phyloP scores from a whole-genome alignment of 352 stramenopile species.

The Phytophthora tubulina region DNA sequence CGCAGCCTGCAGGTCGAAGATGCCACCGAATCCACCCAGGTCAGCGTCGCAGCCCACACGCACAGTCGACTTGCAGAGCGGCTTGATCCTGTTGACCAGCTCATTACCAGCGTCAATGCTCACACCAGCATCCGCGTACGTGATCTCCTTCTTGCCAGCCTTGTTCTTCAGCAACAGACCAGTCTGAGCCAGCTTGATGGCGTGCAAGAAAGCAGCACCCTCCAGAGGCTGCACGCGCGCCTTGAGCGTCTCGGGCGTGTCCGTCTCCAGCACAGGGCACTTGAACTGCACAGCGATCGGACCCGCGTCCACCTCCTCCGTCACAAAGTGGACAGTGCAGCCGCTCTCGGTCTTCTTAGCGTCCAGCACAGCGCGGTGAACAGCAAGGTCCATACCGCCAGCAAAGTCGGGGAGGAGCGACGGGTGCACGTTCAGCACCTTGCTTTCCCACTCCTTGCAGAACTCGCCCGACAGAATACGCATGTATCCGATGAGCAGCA shows the following conservation, averaged over 20 bases:
- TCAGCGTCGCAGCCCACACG: conserved; percentile 96
- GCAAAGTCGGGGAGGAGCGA: conserved; percentile 99
- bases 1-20: conserved; percentile 97
- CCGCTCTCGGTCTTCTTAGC: conserved; percentile 96
- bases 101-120: conserved; percentile 98
- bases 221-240: conserved; percentile 97
- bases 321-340: conserved; percentile 99
- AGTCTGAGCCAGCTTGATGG: conserved; percentile 85
- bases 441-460: conserved; percentile 94
- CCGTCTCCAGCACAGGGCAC: conserved; percentile 89
- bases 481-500: conserved; percentile 99
- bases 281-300: conserved; percentile 98
- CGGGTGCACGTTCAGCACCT: conserved; percentile 99
- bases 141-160: conserved; percentile 91
- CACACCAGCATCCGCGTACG: conserved; percentile 98
- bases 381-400: conserved; percentile 99
- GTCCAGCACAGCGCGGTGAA: conserved; percentile 98
- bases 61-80: conserved; percentile 97
- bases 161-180: conserved; percentile 58
- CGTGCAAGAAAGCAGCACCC: conserved; percentile 92
- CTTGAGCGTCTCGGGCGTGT: conserved; percentile 97
- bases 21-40: conserved; percentile 97
- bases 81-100: conserved; percentile 98
- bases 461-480: conserved; percentile 98
- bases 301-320: conserved; percentile 97